Evolutionary conservation across 208 protist genomes (phyloP).

Genomic region (Naegleria gruberi): DNA sequence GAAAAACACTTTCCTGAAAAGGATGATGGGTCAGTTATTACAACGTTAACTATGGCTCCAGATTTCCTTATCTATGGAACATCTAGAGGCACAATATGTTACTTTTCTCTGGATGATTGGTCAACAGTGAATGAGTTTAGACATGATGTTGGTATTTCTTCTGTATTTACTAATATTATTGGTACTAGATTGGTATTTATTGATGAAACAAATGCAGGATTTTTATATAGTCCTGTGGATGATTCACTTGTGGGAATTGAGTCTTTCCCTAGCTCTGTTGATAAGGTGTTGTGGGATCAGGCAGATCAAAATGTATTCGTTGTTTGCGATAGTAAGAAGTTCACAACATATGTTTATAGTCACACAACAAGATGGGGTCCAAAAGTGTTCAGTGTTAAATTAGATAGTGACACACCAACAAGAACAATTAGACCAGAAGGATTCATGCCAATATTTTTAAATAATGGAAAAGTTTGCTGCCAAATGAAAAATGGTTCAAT

Average conservation of each 20-base stretch:
- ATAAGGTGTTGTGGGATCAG: constrained; percentile 76
- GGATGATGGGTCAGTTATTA: constrained; percentile 51
- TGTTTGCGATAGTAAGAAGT: constrained; percentile 53
- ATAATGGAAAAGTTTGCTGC: constrained; percentile 64
- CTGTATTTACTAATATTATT: constrained; percentile 63
- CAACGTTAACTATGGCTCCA: constrained; percentile 68
- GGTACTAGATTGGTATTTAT: constrained; percentile 81
- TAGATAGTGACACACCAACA: constrained; percentile 39
- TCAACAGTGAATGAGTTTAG: constrained; percentile 68
- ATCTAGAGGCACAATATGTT: constrained; percentile 56
- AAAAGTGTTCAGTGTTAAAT: constrained; percentile 61
- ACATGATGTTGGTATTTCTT: constrained; percentile 53
- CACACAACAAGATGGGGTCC: constrained; percentile 71
- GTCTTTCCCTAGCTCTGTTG: constrained; percentile 52
- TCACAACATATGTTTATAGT: constrained; percentile 74
- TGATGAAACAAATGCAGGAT: constrained; percentile 64
- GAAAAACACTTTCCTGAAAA: constrained; percentile 52
- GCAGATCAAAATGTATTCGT: constrained; percentile 75
- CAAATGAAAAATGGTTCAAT: constrained; percentile 61
- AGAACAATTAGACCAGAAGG: constrained; percentile 57
- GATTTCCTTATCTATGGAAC: constrained; percentile 81
- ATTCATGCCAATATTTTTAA: constrained; percentile 61
- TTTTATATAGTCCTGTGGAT: constrained; percentile 78
- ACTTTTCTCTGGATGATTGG: constrained; percentile 71
- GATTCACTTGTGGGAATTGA: constrained; percentile 64